Evolutionary conservation across 352 stramenopile genomes (phyloP).

Genomic region (Phytophthora hybrid): DNA sequence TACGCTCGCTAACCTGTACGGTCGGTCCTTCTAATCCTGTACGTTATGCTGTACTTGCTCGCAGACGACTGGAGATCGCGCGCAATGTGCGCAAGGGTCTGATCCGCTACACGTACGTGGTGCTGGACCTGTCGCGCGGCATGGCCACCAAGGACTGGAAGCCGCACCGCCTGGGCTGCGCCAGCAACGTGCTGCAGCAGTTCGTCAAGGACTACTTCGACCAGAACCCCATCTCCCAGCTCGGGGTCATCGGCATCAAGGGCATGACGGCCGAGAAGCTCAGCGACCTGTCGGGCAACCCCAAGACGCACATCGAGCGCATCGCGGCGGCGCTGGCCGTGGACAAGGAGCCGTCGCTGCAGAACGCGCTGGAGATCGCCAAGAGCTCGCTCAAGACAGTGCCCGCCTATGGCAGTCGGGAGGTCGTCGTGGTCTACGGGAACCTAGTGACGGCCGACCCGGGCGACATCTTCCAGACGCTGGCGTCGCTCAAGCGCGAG

Average conservation of each 20-base stretch:
- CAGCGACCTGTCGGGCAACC: constrained; percentile 91
- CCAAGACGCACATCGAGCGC: constrained; percentile 86
- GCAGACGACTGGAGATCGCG: constrained; percentile 79
- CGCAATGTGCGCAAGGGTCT: constrained; percentile 86
- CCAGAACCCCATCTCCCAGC: constrained; percentile 94
- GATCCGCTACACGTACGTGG: constrained; percentile 88
- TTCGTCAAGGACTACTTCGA: constrained; percentile 95
- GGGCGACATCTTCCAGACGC: constrained; percentile 95
- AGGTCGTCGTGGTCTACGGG: constrained; percentile 95
- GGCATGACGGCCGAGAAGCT: constrained; percentile 92
- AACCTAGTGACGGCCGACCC: constrained; percentile 97
- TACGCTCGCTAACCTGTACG: background rate
- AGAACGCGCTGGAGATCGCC: constrained; percentile 93
- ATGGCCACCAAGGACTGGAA: constrained; percentile 92
- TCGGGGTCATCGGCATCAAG: constrained; percentile 92
- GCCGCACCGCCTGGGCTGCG: constrained; percentile 75
- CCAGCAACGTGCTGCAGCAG: constrained; percentile 77
- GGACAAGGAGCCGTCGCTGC: constrained; percentile 90
- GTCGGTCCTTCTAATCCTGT: background rate
- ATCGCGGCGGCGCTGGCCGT: constrained; percentile 72
- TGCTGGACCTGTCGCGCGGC: constrained; percentile 87
- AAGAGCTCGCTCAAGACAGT: constrained; percentile 92
- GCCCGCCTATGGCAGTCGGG: constrained; percentile 82
- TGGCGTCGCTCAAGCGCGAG: constrained; percentile 91
- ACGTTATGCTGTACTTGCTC: background rate